Percentiles rank a stretch among this genome's conserved stretches.
These are phyloP conservation scores for Dactylellina cionopaga DNA, from an alignment of 2,329 filamentous ascomycete species.

Conservation along the genomic window DNA sequence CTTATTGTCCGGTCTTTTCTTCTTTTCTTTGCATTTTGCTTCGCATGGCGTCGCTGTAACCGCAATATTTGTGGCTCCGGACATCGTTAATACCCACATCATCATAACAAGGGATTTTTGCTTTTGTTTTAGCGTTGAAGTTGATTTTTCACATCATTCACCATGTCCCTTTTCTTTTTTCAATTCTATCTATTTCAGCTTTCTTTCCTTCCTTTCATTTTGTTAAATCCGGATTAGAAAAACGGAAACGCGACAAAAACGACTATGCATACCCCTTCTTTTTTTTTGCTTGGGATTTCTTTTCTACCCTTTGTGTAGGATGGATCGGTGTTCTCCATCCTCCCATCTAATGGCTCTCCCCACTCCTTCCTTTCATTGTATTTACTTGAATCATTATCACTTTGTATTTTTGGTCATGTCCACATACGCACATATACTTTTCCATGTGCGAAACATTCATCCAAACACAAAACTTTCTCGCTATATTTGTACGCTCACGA, in stretches of 20 bases:
- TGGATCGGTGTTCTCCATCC: constrained; percentile 8
- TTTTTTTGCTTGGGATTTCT: constrained; percentile 20
- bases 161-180: constrained; percentile 24
- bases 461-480: too few relatives aligned
- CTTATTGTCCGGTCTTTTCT: background rate
- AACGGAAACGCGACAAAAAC: constrained; percentile 40
- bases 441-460: constrained; percentile 20
- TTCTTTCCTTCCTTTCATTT: constrained; percentile 5
- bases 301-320: constrained; percentile 24
- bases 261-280: constrained; percentile 22
- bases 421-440: background rate
- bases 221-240: constrained; percentile 27
- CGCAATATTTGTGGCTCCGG: constrained; percentile 3
- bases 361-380: constrained; percentile 46
- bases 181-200: background rate
- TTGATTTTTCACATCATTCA: constrained; percentile 37
- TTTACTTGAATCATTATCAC: constrained; percentile 51
- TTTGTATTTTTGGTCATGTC: constrained; percentile 42
- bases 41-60: constrained; percentile 27
- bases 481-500: constrained; percentile 41
- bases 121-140: constrained; percentile 47
- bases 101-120: constrained; percentile 34
- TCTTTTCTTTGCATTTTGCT: constrained; percentile 10
- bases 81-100: constrained; percentile 44
- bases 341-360: constrained; percentile 30